These are phyloP conservation scores for Euryodendron excelsum DNA, from an alignment of 148 eudicot species.

Conservation along the genomic window DNA sequence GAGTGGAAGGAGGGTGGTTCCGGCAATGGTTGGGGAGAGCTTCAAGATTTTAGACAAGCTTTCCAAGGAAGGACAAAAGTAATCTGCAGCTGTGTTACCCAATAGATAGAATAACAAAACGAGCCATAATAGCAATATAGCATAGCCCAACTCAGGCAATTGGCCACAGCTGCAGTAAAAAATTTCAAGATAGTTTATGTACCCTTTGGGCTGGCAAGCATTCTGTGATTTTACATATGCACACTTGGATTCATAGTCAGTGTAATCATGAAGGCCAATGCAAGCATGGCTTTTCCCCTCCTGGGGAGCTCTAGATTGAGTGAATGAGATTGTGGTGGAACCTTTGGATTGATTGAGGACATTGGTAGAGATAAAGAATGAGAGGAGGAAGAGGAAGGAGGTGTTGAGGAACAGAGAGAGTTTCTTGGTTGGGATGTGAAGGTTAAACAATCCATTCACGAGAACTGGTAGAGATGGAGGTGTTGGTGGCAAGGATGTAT, in stretches of 20 bases:
- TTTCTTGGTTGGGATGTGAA: conserved; percentile 10
- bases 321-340: neutral
- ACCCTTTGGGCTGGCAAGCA: neutral
- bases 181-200: conserved; percentile 10
- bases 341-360: neutral
- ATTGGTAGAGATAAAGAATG: conserved; percentile 6
- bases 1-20: conserved; percentile 17
- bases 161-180: conserved; percentile 14
- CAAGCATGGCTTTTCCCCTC: neutral
- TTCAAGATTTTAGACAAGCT: conserved; percentile 13
- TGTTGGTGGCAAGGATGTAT: neutral
- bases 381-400: conserved; percentile 17
- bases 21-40: conserved; percentile 16
- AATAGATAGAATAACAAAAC: conserved; percentile 11
- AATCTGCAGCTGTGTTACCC: conserved; percentile 10
- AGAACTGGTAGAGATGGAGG: neutral
- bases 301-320: neutral
- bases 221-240: neutral
- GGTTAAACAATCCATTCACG: neutral
- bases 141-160: conserved; percentile 4
- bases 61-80: conserved; percentile 16
- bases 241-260: conserved; percentile 8
- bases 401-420: conserved; percentile 19
- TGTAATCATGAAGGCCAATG: neutral
- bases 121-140: conserved; percentile 4